Base-by-base conservation (phyloP, 192 early-diverging fungal genomes). In the Mortierella antarctica region DNA sequence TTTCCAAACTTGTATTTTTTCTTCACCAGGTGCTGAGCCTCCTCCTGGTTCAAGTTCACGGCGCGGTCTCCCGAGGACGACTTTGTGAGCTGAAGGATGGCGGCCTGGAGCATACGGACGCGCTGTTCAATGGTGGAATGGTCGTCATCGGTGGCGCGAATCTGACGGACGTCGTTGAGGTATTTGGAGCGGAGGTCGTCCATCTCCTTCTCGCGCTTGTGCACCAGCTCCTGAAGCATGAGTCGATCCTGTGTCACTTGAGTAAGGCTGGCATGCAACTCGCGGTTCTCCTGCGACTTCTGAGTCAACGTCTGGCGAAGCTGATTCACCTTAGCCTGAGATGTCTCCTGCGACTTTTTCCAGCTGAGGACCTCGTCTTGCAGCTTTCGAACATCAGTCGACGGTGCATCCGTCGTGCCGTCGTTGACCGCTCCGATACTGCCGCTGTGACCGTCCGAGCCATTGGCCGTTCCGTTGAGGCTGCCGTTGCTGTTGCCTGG, bases 101-200 rank as follows among this genome's bases (percentile, higher is more conserved):
- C 70, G 17, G 54, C 58, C 76, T 88, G 82, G 21, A 88, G 70
- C 56, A 77, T 51, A 2, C 72, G 72, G 5, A 88, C 61, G 13
- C 81, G 81, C 11, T 68, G 56, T 47, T 64, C 66, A 46, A 88
- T 84, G 14, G 83, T 84, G n/a, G 65, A 63, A 17, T 83, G 70
- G 56, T 84, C 83, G 65, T 88, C 86, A 12, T 74, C 65, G 0
- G 86, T 88, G 13, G 86, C 86, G 39, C 86, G 71, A 31, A 85
- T 83, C 60, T 80, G 77, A 48, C 77, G 70, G 20, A 80, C 77
- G 21, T 80, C 77, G 55, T 80, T 80, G 59, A 80, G 48, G 51
- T 80, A 80, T 52, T 80, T 66, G 47, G 77, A 80, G 17, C 77
- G 64, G 17, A 80, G 60, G 40, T 80, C 77, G 21, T 80, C 70